Base-by-base conservation (phyloP, 257 asterid species). In the Scutellaria galericulata region DNA sequence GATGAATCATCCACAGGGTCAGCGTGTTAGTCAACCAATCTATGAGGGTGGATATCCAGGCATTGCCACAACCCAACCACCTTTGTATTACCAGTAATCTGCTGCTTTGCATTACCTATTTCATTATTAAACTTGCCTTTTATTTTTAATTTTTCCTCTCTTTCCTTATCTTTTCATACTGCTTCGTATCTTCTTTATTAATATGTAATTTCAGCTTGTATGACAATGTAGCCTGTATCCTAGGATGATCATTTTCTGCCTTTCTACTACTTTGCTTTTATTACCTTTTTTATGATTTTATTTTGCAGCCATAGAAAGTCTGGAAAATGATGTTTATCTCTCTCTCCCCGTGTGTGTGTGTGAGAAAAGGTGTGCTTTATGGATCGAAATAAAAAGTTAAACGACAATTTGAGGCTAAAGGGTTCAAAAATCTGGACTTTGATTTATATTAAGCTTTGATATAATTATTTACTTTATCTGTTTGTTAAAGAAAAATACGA, bases 1-100 rank as follows among this genome's bases (percentile, higher is more conserved):
- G 67, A 80, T 91, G 88, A 87, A 80, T 58, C 85, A 80, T 58
- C 85, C 84, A 5, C 97, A 89, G 67, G 84, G 83, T n/a, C 97
- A 86, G 66, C 87, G 89, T 54, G 82, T 85, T 12, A 76, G 72
- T 56, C 96, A 84, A 73, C 82, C 80, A 1, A 74, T 89, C 64
- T 86, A 87, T 31, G 90, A 84, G 59, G 86, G 83, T 53, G 89
- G 85, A 9, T 88, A 86, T 51, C 74, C 86, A 0, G 51, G 79
- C 79, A 75, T 79, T 6, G 75, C 80, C 47, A 58, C 89, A 0
- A n/a, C 87, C 66, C 95, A 84, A 64, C 92, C 83, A 41, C 90
- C 87, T 13, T 40, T 88, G 83, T 88, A 86, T 55, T 86, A 85
- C 74, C 87, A 87, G 84, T 81, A 74, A 71, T 57, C 45, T 9